phyloP scores from a whole-genome alignment of 2,329 filamentous ascomycete genomes.

The Fusarium ambrosium region DNA sequence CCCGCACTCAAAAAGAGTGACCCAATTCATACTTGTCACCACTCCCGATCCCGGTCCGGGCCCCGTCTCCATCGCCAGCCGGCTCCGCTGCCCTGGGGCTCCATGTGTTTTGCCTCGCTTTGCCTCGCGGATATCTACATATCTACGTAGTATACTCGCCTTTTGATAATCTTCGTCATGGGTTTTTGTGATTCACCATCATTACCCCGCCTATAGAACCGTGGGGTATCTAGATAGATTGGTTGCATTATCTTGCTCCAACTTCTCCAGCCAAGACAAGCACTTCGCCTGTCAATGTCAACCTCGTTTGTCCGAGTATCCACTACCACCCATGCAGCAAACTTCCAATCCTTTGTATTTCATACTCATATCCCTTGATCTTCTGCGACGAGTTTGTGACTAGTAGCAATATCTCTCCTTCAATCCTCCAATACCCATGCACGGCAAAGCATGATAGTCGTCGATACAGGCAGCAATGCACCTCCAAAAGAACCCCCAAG shows the following conservation, averaged over 20 bases:
- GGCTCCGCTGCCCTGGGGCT: constrained; percentile 7
- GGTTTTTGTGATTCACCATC: constrained; percentile 9
- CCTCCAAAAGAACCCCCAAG: neutral
- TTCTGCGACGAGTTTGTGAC: neutral
- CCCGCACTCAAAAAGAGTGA: constrained; percentile 27
- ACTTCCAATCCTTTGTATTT: neutral
- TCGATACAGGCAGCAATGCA: neutral
- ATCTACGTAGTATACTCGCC: neutral
- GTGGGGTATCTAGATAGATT: constrained; percentile 5
- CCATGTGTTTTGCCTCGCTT: neutral
- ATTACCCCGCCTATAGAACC: constrained; percentile 5
- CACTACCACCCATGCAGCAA: neutral
- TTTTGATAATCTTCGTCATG: neutral
- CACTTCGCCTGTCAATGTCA: neutral
- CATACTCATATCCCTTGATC: neutral
- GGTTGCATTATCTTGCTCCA: neutral
- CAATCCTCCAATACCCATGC: neutral
- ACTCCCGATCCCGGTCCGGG: constrained; percentile 32
- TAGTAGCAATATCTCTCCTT: neutral
- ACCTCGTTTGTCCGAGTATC: neutral
- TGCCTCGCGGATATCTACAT: neutral
- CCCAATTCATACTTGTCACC: constrained; percentile 48
- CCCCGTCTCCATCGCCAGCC: constrained; percentile 23
- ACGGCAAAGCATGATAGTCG: neutral
- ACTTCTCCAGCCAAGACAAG: neutral